These are phyloP conservation scores for Pseudocercospora fijiensis DNA, from an alignment of 2,329 filamentous ascomycete species.

Conservation along the genomic window DNA sequence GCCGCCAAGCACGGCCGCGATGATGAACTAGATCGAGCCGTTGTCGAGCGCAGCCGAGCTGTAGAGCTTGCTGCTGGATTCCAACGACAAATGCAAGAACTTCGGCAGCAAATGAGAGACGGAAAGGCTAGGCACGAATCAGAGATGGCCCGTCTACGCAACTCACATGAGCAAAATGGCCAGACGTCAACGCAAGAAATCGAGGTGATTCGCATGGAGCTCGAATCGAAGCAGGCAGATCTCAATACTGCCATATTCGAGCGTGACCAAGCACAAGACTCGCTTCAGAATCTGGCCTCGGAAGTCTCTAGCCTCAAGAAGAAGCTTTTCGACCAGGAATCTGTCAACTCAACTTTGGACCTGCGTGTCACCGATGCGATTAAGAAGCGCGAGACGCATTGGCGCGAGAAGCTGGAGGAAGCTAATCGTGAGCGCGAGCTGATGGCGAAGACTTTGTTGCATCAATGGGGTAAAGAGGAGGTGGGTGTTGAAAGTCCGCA, in stretches of 20 bases:
- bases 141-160: constrained; percentile 25
- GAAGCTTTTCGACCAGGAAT: constrained; percentile 22
- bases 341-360: constrained; percentile 30
- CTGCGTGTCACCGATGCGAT: constrained; percentile 26
- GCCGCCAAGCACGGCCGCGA: constrained; percentile 20
- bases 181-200: constrained; percentile 21
- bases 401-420: constrained; percentile 28
- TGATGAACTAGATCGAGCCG: constrained; percentile 21
- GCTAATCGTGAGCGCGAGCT: constrained; percentile 35
- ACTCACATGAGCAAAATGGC: constrained; percentile 16
- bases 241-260: constrained; percentile 33
- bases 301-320: constrained; percentile 10
- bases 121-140: constrained; percentile 26
- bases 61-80: constrained; percentile 26
- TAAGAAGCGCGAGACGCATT: constrained; percentile 28
- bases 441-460: constrained; percentile 59
- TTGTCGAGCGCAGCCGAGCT: constrained; percentile 25
- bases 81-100: constrained; percentile 28
- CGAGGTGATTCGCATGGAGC: constrained; percentile 22
- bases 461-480: constrained; percentile 72
- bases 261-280: constrained; percentile 31
- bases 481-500: constrained; percentile 37
- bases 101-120: constrained; percentile 28
- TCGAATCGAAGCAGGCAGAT: constrained; percentile 27
- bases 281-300: constrained; percentile 12